Base-by-base conservation (phyloP, 352 stramenopile species). In the Phytophthora boehmeriae region DNA sequence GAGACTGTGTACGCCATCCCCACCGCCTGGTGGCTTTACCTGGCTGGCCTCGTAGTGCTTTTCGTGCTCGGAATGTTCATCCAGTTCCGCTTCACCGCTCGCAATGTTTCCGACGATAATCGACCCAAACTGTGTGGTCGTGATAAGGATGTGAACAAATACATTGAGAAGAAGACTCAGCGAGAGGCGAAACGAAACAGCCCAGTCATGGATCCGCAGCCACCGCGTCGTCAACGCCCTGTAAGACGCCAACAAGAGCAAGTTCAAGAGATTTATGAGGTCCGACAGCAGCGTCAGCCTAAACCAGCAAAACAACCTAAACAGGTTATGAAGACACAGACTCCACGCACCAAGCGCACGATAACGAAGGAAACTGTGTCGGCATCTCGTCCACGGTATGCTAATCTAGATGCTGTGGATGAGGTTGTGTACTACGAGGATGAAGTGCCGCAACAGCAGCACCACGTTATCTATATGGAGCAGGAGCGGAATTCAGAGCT, bases 1-100 rank as follows among this genome's bases (percentile, higher is more conserved):
- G 30, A 67, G 22, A 71, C 44, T 34, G 59, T 71, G 27, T 81
- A 81, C 56, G 36, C 50, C 16, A 82, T 87, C 23, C 77, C 77
- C 3, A 27, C 39, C 1, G 71, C 66, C 9, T 85, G 72, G 73
- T 85, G 75, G 75, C 73, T 22, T 0, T 88, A 88, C 45, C 41
- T 84, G 16, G 59, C 48, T 4, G 71, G 67, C 10, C 80, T 73
- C 13, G 17, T 86, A 17, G 60, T 86, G 42, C 66, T 88, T 16
- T 76, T 72, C 25, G 47, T 66, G 9, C 22, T 86, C 8, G 75
- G 74, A 4, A 71, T 79, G 63, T 62, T 66, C 42, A 56, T 88
- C 38, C 76, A 86, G 57, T 84, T 84, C 48, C 52, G 59, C 42
- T 80, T 80, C 63, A 83, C 71, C 13, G 74, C 58, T 1, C 68